Evolutionary conservation across 2,329 filamentous ascomycete species (phyloP), one percentile per base, ranked within the genome.

Genomic region (Paecilomyces dactylethromorphus): DNA sequence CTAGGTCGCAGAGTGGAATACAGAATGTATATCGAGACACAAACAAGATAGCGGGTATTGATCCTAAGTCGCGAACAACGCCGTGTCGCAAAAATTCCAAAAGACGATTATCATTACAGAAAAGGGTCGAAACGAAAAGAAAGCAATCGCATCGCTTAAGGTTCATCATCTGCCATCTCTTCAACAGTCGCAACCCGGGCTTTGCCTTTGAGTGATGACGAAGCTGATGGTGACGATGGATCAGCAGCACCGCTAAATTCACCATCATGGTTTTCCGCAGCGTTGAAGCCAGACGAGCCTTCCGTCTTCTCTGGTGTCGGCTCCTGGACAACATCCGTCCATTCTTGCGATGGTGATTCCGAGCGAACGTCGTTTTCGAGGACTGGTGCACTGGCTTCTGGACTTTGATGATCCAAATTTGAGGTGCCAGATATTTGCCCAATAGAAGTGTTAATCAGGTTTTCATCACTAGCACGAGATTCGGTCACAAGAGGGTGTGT

Each of bases 101-200:
- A 29, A 15, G 2, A 49, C 24, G 32, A 26, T 49, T 26, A 24
- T 51, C 32, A 57, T 52, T 18, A 31, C 22, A 51, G 53, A 8
- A 29, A 52, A 26, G 6, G 29, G n/a, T 24, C 13, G 12, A 18
- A 29, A 52, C 21, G 35, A 45, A 5, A n/a, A 52, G 21, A 22
- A 33, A 24, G 26, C 11, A 21, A 12, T 21, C 6, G 4, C 39
- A 24, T 26, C 39, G 6, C 3, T 56, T 18, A 56, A 26, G 22
- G 18, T 2, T 70, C 70, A 51, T 74, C 72, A 32, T 72, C 71
- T 8, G 35, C 62, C 13, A 61, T 63, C 53, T 75, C 73, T 64
- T 75, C 73, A n/a, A 75, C 71, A 1, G 71, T 73, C 24, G 67
- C 66, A 35, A 68, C 64, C 24, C 71, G 67, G 11, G 63, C 59